Conservation (phyloP, 2,329 filamentous ascomycete species). For the Aspergillus sp. region DNA sequence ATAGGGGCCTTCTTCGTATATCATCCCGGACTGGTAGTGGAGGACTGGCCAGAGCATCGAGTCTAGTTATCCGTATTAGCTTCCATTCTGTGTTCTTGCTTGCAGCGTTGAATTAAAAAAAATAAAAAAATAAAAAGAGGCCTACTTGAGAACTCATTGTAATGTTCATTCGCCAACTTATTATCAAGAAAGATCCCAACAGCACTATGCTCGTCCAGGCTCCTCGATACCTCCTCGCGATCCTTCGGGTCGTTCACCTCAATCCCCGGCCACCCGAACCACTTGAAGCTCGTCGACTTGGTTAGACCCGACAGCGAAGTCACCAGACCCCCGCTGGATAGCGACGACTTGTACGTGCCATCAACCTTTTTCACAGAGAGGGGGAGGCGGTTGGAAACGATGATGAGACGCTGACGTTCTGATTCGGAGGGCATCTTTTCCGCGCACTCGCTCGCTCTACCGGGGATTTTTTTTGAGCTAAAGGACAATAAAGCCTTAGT, state of each 20-base stretch:
- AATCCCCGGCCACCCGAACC: slow-evolving; percentile 93
- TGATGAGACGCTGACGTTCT: slow-evolving; percentile 37
- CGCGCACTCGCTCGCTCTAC: background rate
- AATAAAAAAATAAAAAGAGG: background rate
- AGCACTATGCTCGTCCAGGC: slow-evolving; percentile 70
- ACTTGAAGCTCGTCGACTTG: slow-evolving; percentile 83
- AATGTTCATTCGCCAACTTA: slow-evolving; percentile 80
- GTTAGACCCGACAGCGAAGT: slow-evolving; percentile 79
- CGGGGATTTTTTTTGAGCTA: too few species aligned
- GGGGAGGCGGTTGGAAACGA: slow-evolving; percentile 85
- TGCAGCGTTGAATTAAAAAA: too few species aligned
- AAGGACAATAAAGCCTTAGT: too few species aligned
- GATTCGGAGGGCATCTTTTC: background rate
- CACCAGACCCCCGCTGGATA: slow-evolving; percentile 87
- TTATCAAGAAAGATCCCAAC: slow-evolving; percentile 82
- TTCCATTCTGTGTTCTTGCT: too few species aligned
- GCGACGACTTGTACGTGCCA: slow-evolving; percentile 72
- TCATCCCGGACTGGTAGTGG: slow-evolving; percentile 92
- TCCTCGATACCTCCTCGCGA: slow-evolving; percentile 57
- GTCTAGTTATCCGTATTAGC: slow-evolving; percentile 44
- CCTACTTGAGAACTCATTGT: slow-evolving; percentile 92
- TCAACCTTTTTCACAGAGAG: slow-evolving; percentile 84
- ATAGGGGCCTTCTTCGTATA: slow-evolving; percentile 87
- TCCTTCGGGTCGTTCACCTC: slow-evolving; percentile 70
- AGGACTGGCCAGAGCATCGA: slow-evolving; percentile 95